Evolutionary conservation across 208 protist species (phyloP).

Genomic region (Histomonas meleagridis): DNA sequence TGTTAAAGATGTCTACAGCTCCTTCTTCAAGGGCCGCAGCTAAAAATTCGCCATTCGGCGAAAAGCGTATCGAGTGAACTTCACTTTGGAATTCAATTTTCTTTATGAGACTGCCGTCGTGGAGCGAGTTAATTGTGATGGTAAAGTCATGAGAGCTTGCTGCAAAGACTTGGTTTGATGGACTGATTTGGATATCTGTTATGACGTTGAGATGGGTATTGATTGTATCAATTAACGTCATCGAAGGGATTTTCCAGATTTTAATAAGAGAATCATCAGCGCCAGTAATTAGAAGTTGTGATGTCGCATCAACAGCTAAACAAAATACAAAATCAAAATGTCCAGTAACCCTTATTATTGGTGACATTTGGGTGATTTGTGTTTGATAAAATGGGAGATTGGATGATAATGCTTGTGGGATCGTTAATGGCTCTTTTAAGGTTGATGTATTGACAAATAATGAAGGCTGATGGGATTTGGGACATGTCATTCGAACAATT

Average conservation of each 20-base stretch:
- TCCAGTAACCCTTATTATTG: neutral
- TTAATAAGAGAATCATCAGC: neutral
- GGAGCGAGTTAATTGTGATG: neutral
- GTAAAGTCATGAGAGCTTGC: neutral
- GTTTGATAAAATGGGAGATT: neutral
- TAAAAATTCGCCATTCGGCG: neutral
- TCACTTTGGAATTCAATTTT: neutral
- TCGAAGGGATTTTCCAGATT: neutral
- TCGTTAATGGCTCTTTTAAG: neutral
- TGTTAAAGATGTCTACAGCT: neutral
- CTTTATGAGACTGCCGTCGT: neutral
- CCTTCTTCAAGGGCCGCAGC: neutral
- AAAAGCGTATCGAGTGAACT: neutral
- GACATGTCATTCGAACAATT: neutral
- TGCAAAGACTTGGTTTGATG: constrained; percentile 6
- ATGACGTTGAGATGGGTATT: neutral
- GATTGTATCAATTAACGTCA: neutral
- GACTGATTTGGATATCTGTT: neutral
- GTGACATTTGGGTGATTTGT: too few relatives aligned
- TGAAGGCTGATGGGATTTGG: neutral
- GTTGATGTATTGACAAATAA: neutral
- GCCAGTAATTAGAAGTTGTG: neutral
- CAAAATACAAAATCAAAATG: neutral
- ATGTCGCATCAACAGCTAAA: neutral
- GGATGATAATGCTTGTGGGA: neutral